Conservation (phyloP, 164 flowering plant genomes). For the Cinnamomum micranthum region DNA sequence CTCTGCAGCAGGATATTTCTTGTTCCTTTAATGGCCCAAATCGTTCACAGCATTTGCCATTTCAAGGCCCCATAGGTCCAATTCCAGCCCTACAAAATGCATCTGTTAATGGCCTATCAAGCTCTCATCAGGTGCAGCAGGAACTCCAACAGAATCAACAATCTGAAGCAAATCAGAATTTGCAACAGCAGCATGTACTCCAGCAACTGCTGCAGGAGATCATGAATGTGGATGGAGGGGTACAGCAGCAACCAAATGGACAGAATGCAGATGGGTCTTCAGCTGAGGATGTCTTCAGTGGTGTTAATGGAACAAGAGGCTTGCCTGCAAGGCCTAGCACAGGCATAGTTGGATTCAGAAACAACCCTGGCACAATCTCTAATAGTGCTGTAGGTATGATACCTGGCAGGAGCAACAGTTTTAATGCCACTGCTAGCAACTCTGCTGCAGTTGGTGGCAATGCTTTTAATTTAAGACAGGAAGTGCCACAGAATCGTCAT, state of each 20-base stretch:
- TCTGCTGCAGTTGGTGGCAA: conserved; percentile 14
- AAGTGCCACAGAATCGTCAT: conserved; percentile 43
- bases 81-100: conserved; percentile 35
- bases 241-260: conserved; percentile 3
- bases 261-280: conserved; percentile 9
- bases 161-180: conserved; percentile 29
- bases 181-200: conserved; percentile 65
- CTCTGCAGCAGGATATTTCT: conserved; percentile 48
- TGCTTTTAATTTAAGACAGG: conserved; percentile 35
- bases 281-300: conserved; percentile 4
- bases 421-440: conserved; percentile 18
- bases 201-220: conserved; percentile 82
- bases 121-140: conserved; percentile 28
- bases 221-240: conserved; percentile 27
- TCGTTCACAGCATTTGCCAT: conserved; percentile 41
- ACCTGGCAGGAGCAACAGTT: conserved; percentile 14
- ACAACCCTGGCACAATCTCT: neutral
- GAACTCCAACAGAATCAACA: neutral
- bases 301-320: conserved; percentile 1
- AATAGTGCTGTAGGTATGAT: conserved; percentile 6
- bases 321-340: neutral
- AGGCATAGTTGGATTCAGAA: conserved; percentile 8
- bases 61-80: conserved; percentile 43
- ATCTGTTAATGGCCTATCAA: conserved; percentile 42
- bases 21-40: conserved; percentile 41